These are phyloP conservation scores for Exophiala lecanii-corni DNA, from an alignment of 2,329 filamentous ascomycete species.

Conservation along the genomic window DNA sequence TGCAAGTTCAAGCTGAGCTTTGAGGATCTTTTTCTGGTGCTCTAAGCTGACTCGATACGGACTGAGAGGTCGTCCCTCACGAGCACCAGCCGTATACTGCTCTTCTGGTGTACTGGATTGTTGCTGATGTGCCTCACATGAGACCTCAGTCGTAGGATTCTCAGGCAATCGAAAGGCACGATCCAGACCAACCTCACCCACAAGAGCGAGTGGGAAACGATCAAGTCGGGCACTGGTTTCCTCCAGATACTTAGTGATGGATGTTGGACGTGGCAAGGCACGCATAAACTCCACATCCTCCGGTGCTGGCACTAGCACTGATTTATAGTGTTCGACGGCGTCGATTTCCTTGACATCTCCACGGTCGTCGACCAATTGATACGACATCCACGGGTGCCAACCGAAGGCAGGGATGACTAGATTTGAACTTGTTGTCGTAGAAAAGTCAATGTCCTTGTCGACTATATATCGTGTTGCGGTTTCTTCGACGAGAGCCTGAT, in stretches of 20 bases:
- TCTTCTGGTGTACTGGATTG: constrained; percentile 32
- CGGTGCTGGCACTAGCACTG: constrained; percentile 46
- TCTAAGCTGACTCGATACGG: constrained; percentile 53
- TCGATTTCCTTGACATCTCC: constrained; percentile 22
- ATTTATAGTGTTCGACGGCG: constrained; percentile 49
- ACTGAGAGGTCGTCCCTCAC: constrained; percentile 55
- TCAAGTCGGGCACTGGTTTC: constrained; percentile 47
- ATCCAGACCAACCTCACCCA: constrained; percentile 61
- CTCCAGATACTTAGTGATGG: constrained; percentile 49
- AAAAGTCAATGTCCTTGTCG: constrained; percentile 2
- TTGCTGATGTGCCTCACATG: constrained; percentile 33
- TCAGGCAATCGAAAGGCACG: constrained; percentile 57
- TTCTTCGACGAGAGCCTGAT: constrained; percentile 55
- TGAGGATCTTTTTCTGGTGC: constrained; percentile 56
- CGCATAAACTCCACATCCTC: constrained; percentile 47
- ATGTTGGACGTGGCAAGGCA: constrained; percentile 50
- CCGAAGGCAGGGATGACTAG: constrained; percentile 59
- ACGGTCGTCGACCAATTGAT: constrained; percentile 52
- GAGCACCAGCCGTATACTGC: constrained; percentile 53
- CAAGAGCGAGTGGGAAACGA: constrained; percentile 50
- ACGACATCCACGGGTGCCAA: constrained; percentile 66
- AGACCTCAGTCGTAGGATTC: constrained; percentile 36
- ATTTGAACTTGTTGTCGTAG: constrained; percentile 27
- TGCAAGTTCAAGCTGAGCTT: constrained; percentile 54
- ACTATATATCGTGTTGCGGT: constrained; percentile 36